phyloP scores from a whole-genome alignment of 2,329 filamentous ascomycete genomes.

The Nemania serpens region DNA sequence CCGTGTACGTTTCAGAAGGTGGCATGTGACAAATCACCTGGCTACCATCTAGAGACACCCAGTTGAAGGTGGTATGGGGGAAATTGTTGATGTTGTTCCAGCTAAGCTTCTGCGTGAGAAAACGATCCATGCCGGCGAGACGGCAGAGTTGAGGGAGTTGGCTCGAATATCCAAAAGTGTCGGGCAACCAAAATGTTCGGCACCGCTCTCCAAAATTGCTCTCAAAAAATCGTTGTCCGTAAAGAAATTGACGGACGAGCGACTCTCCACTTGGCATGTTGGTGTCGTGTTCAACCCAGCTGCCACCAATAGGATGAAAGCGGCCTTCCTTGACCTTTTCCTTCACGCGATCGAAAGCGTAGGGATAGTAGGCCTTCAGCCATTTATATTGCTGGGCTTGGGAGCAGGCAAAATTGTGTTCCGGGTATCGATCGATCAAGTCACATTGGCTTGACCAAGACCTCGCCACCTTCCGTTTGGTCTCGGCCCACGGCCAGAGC shows the following conservation, averaged over 20 bases:
- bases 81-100: slow-evolving; percentile 99
- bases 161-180: slow-evolving; percentile 96
- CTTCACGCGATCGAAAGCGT: slow-evolving; percentile 88
- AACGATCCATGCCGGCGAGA: slow-evolving; percentile 92
- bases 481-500: slow-evolving; percentile 98
- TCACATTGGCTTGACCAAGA: slow-evolving; percentile 98
- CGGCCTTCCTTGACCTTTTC: slow-evolving; percentile 85
- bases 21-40: slow-evolving; percentile 99
- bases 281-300: slow-evolving; percentile 98
- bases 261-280: slow-evolving; percentile 97
- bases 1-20: slow-evolving; percentile 92
- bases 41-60: slow-evolving; percentile 93
- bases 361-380: slow-evolving; percentile 88
- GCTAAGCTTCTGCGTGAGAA: slow-evolving; percentile 97
- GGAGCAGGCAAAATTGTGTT: slow-evolving; percentile 89
- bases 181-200: slow-evolving; percentile 94
- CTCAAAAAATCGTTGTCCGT: slow-evolving; percentile 94
- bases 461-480: slow-evolving; percentile 91
- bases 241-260: slow-evolving; percentile 89
- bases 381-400: slow-evolving; percentile 98
- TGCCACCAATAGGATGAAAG: slow-evolving; percentile 95
- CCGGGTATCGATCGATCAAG: slow-evolving; percentile 91
- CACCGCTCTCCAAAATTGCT: slow-evolving; percentile 87
- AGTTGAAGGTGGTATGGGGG: slow-evolving; percentile 98
- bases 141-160: slow-evolving; percentile 94